Evolutionary conservation across 768 basidiomycete species (phyloP), one percentile per base, ranked within the genome.

Genomic region (Pleurotus pulmonarius): DNA sequence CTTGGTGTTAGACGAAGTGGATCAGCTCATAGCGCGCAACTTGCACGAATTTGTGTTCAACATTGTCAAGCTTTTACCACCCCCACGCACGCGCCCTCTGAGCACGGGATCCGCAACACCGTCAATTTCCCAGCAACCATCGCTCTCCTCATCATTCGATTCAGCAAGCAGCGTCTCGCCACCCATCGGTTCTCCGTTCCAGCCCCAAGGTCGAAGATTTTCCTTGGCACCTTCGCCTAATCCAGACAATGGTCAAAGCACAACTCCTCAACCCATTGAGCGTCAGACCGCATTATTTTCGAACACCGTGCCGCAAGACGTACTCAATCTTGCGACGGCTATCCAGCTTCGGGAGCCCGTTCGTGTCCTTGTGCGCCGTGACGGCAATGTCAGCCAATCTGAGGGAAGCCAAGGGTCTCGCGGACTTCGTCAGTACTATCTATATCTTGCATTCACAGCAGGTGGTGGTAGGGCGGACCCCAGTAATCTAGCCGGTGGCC

Each of bases 261-360:
- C 64, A n/a, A 64, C 69, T 18, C 59, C 76, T 20, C 69, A 64
- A 44, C 59, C 66, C 1, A 79, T 88, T 46, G 93, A 95, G 62
- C 86, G 94, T 22, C 94, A 95, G 70, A 93, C 92, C 3, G 92
- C 91, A 5, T 77, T 93, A n/a, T 98, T 98, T 72, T 96, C 94
- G 38, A 98, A 98, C 69, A 99, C 97, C 2, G 95, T 97, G 15
- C 96, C 94, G 13, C 94, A 96, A 68, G 97, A 99, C 66, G 97
- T 99, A 9, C 83, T 99, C 60, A 98, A 95, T 69, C 86, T 99
- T 41, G 94, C 94, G 1, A 86, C 92, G 54, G 86, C 90, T 3
- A 94, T 99, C 57, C 91, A 97, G 65, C 83, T 99, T 9, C 86
- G 90, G 52, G 97, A 99, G 69, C 96, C 97, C 18, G 94, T 99